Evolutionary conservation across 495 filamentous ascomycete species (phyloP).

Genomic region (Melanomma pulvis-pyrius): DNA sequence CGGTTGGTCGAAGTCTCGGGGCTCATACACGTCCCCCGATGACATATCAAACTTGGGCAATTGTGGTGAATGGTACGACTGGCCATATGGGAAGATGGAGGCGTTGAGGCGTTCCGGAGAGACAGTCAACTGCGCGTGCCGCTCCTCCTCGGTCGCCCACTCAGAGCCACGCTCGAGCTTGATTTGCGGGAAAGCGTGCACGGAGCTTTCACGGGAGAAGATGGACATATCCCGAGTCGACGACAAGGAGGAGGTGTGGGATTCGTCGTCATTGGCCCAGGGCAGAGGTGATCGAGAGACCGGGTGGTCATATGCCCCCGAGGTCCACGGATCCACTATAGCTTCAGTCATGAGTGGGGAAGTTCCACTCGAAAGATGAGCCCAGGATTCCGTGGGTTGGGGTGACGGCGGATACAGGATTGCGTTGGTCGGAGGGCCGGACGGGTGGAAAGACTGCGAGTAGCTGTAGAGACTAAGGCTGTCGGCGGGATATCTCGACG

Average conservation of each 20-base stretch:
- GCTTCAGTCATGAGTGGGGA: conserved; percentile 34
- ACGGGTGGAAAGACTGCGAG: conserved; percentile 11
- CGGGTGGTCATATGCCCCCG: conserved; percentile 25
- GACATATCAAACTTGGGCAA: conserved; percentile 8
- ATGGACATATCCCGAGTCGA: conserved; percentile 31
- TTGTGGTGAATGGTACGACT: conserved; percentile 19
- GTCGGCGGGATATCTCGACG: conserved; percentile 28
- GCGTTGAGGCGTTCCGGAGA: conserved; percentile 31
- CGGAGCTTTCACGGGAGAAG: conserved; percentile 28
- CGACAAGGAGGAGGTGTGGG: conserved; percentile 36
- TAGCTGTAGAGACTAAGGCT: conserved; percentile 37
- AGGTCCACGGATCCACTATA: conserved; percentile 24
- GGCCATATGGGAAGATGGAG: conserved; percentile 17
- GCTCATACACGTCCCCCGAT: conserved; percentile 5
- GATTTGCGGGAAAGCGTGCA: conserved; percentile 20
- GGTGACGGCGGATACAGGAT: conserved; percentile 33
- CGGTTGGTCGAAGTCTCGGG: background rate
- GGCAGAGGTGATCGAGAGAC: conserved; percentile 30
- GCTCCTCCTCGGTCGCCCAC: conserved; percentile 16
- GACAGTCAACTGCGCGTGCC: conserved; percentile 22
- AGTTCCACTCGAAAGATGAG: conserved; percentile 21
- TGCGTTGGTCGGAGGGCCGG: conserved; percentile 12
- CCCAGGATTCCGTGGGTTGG: conserved; percentile 35
- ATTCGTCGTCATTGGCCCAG: conserved; percentile 18
- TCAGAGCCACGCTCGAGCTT: conserved; percentile 28